Conservation (phyloP, 148 eudicot genomes). For the Salicornia ramosissima region DNA sequence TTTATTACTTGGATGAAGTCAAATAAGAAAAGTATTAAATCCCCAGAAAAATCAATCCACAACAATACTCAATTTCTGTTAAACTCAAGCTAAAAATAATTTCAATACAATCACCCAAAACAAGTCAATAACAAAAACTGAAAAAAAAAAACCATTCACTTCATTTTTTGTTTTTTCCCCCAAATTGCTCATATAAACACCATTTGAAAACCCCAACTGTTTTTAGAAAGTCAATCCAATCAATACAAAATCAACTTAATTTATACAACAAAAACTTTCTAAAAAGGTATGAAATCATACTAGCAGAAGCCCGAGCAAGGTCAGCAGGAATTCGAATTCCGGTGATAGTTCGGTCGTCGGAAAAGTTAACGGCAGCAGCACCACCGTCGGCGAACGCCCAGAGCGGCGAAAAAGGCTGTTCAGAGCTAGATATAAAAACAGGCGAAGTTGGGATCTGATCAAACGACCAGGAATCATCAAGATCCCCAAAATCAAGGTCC, state of each 20-base stretch:
- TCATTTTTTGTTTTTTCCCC: background rate
- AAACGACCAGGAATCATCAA: conserved; percentile 67
- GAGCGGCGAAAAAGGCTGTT: conserved; percentile 65
- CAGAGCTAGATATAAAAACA: conserved; percentile 32
- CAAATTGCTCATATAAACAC: background rate
- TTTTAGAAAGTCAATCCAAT: background rate
- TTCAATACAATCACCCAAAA: background rate
- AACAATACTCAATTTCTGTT: background rate
- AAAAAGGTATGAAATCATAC: conserved; percentile 25
- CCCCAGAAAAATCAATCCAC: background rate
- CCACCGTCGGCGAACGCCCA: conserved; percentile 50
- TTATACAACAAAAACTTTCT: conserved; percentile 4
- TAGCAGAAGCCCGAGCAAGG: conserved; percentile 26
- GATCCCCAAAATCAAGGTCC: conserved; percentile 71
- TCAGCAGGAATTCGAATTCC: conserved; percentile 29
- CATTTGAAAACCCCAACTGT: conserved; percentile 2
- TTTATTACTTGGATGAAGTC: background rate
- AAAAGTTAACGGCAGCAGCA: conserved; percentile 21
- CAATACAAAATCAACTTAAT: too few relatives aligned
- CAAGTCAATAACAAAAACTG: background rate
- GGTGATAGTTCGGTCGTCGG: conserved; percentile 15
- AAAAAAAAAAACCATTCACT: background rate
- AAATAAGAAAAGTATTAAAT: background rate
- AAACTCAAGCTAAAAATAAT: background rate
- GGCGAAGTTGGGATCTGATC: conserved; percentile 66